Base-by-base conservation (phyloP, 495 filamentous ascomycete genomes). In the Talaromyces proteolyticus region DNA sequence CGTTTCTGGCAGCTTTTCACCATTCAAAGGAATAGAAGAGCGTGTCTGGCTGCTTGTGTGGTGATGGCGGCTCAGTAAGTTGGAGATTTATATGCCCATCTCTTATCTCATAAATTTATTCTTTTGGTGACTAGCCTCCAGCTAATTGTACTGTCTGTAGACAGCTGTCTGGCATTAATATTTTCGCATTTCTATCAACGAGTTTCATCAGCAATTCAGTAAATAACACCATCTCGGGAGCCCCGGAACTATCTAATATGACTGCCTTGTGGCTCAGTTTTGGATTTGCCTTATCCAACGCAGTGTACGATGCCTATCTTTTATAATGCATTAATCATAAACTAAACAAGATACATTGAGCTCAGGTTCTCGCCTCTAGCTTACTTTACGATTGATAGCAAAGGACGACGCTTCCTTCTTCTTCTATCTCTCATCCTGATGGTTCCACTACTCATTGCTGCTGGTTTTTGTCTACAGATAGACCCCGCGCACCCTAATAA, bases 361-460 rank as follows among this genome's bases (percentile, higher is more conserved):
- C 8, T 3, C 23, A 51, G 49, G n/a, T 58, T 58, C 26, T 58
- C 56, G 11, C 43, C 56, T 10, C 12, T 58, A 40, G 56, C 54
- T 37, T 58, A 58, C 36, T 58, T 49, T 23, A 37, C 51, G n/a
- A 56, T 58, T 22, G 56, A 58, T 23, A 53, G 47, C 38, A 56
- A 56, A 43, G 56, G 54, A 14, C 48, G 56, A 18, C 56, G 56
- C 12, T 56, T 53, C 14, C 40, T 58, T 37, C 44, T 58, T 12
- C 53, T 58, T 14, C 19, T 42, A 8, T 53, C 53, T 5, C 38
- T 58, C 18, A 3, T 51, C 14, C 47, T 55, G 38, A 58, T 56
- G 56, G 23, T 58, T 12, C 53, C 53, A 12, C 44, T 58, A 11
- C 25, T 58, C 20, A 45, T 58, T 22, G 53, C 42, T 24, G 41